Conservation (phyloP, 768 basidiomycete species). For the Glaciozyma antarctica region DNA sequence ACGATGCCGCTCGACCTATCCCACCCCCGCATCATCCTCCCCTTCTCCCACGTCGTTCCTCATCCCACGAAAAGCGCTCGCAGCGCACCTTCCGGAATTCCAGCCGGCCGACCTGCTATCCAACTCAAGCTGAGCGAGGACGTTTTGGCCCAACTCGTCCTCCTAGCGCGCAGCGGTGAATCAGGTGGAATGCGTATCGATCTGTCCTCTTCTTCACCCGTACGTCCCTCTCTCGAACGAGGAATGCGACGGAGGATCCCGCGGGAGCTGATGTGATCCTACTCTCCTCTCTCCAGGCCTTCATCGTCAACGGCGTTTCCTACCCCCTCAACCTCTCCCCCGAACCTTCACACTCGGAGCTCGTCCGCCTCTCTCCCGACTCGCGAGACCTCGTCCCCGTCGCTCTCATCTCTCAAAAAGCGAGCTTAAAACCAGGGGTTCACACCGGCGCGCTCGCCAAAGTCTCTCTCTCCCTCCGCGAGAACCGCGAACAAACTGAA, state of each 20-base stretch:
- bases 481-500: conserved; percentile 15
- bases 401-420: conserved; percentile 14
- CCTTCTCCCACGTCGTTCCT: neutral
- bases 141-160: conserved; percentile 13
- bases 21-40: conserved; percentile 15
- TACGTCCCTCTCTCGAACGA: neutral
- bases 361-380: neutral
- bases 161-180: conserved; percentile 1
- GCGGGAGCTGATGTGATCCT: neutral
- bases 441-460: conserved; percentile 4
- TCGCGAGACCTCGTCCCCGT: conserved; percentile 12
- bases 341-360: conserved; percentile 15
- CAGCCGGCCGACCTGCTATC: conserved; percentile 5
- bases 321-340: conserved; percentile 16
- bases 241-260: neutral
- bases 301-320: conserved; percentile 12
- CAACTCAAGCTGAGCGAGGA: conserved; percentile 17
- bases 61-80: neutral
- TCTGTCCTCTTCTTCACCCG: neutral
- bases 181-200: neutral
- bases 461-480: conserved; percentile 1
- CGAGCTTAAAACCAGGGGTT: neutral
- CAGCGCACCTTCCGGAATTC: neutral
- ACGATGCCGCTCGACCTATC: conserved; percentile 22
- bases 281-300: conserved; percentile 2